These are phyloP conservation scores for Tuber borchii DNA, from an alignment of 495 filamentous ascomycete genomes.

Conservation along the genomic window DNA sequence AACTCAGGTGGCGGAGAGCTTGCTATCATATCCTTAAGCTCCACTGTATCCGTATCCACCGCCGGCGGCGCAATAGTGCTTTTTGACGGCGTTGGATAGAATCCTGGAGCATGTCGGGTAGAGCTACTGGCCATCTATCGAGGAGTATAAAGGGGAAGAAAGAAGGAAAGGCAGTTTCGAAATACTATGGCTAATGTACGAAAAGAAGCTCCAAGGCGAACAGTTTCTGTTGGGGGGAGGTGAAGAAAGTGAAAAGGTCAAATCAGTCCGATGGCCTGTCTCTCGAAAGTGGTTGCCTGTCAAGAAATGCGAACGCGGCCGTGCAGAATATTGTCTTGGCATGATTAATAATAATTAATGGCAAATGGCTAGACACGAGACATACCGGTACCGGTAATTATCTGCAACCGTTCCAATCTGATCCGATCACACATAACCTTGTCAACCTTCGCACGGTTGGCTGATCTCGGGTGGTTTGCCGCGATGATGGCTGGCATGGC, in stretches of 20 bases:
- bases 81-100: conserved; percentile 33
- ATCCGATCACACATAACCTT: background rate
- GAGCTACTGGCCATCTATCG: conserved; percentile 33
- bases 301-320: background rate
- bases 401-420: background rate
- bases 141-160: background rate
- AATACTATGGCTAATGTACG: background rate
- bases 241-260: background rate
- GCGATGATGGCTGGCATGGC: too few relatives aligned
- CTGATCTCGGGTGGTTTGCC: too few relatives aligned
- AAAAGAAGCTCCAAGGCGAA: background rate
- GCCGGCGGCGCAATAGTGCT: conserved; percentile 37
- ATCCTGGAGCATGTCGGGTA: conserved; percentile 31
- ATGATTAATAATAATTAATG: background rate
- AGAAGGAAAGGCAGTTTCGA: background rate
- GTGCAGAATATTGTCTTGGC: background rate
- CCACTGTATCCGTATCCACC: conserved; percentile 47
- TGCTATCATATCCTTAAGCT: conserved; percentile 59
- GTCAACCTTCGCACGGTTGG: background rate
- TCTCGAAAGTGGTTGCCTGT: background rate
- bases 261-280: background rate
- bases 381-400: background rate
- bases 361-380: too few relatives aligned
- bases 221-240: background rate
- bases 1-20: conserved; percentile 41